These are phyloP conservation scores for Lipomyces yamadae DNA, from an alignment of 805 yeast species.

Conservation along the genomic window DNA sequence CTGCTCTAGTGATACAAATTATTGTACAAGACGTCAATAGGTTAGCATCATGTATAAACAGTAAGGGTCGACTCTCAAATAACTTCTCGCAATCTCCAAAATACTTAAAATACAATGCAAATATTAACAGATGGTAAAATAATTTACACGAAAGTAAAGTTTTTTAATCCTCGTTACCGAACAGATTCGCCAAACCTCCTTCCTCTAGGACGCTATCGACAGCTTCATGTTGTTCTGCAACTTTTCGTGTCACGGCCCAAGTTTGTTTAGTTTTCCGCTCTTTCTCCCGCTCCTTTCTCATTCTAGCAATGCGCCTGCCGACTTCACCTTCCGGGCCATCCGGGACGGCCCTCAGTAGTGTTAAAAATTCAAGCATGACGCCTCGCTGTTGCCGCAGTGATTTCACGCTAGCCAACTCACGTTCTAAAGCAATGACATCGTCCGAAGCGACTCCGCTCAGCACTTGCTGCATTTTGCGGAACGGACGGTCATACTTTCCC, in stretches of 20 bases:
- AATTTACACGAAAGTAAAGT: background rate
- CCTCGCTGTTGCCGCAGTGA: constrained; percentile 80
- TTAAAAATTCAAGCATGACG: constrained; percentile 75
- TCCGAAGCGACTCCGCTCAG: constrained; percentile 57
- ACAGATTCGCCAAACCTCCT: constrained; percentile 29
- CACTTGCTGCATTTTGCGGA: constrained; percentile 58
- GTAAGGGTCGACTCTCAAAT: too few species aligned
- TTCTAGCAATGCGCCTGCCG: constrained; percentile 29
- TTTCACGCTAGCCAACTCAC: constrained; percentile 62
- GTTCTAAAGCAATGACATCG: constrained; percentile 67
- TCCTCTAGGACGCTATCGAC: constrained; percentile 31
- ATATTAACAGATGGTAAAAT: background rate
- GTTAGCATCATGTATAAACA: too few species aligned
- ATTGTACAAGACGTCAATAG: too few species aligned
- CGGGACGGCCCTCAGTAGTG: constrained; percentile 55
- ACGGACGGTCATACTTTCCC: constrained; percentile 70
- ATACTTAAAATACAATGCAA: background rate
- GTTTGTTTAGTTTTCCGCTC: constrained; percentile 12
- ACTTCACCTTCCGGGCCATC: constrained; percentile 35
- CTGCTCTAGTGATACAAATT: background rate
- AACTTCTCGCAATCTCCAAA: too few species aligned
- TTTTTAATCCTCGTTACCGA: constrained; percentile 7
- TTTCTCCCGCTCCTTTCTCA: constrained; percentile 21
- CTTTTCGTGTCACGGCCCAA: constrained; percentile 32
- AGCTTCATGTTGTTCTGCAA: constrained; percentile 30